Evolutionary conservation across 2,329 filamentous ascomycete species (phyloP), one percentile per base, ranked within the genome.

Genomic region (Beauveria pseudobassiana): DNA sequence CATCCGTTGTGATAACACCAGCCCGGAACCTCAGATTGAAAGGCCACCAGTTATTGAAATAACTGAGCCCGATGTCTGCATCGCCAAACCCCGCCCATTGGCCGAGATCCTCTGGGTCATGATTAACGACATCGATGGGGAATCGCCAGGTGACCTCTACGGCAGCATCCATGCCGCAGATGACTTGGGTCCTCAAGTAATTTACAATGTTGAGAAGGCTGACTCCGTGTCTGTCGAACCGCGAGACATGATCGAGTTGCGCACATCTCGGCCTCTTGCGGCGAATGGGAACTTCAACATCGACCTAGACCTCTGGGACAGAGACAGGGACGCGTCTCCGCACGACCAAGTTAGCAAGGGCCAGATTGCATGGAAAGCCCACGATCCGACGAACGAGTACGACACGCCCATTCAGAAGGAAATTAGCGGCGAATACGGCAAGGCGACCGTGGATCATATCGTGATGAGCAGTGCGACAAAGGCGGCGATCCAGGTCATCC

Each of bases 61-160:
- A 9, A 30, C 18, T 20, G 48, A 50, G 7, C 48, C 48, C 26
- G 48, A 50, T 30, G 26, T 20, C 26, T 50, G 48, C 48, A 3
- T 14, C 9, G 48, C 48, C 46, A 62, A 52, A 10, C 22, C 38
- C 2, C 61, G 48, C 40, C 30, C 54, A 7, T 20, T 62, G 46
- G 43, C 51, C 26, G 61, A 62, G 46, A 59, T 62, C 28, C 34
- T 62, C 45, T 52, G 40, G 38, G 43, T 62, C 20, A 49, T n/a
- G 18, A 52, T 62, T 20, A 50, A 59, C 16, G 16, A 62, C 46
- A 62, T 62, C 16, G 61, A 62, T 49, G 54, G 38, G n/a, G 61
- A 62, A 28, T 45, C 22, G 12, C 54, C 61, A 14, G 61, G 61
- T n/a, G 54, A 62, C 48, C 52, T 62, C 30, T 62, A 24, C 24